Conservation (phyloP, 441 rosid genomes). For the Croton setiger region DNA sequence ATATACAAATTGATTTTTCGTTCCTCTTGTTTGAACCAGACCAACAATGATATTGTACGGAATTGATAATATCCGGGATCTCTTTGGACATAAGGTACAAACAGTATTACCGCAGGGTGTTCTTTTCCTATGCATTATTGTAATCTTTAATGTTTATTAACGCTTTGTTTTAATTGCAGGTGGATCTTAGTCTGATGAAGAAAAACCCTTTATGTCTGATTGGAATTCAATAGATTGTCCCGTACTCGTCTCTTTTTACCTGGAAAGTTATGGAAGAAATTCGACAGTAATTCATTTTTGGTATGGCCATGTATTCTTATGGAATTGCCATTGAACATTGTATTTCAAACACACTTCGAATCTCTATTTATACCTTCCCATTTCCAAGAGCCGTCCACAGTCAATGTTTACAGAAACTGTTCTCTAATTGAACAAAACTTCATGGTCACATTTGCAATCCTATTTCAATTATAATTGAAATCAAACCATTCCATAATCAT, state of each 20-base stretch:
- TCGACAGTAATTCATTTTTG: background rate
- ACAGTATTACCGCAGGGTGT: background rate
- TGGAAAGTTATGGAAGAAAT: background rate
- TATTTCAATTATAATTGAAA: too few species aligned
- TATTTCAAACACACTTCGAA: background rate
- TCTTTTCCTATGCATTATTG: background rate
- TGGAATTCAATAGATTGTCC: conserved; percentile 39
- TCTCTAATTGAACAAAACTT: too few species aligned
- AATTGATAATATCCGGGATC: conserved; percentile 78
- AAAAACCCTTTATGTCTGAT: conserved; percentile 64
- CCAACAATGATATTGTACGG: conserved; percentile 93
- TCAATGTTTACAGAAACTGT: too few species aligned
- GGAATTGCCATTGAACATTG: background rate
- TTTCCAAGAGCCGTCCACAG: too few species aligned
- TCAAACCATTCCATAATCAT: too few species aligned
- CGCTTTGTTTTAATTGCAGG: conserved; percentile 40
- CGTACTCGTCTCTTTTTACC: background rate
- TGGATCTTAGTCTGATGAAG: conserved; percentile 80
- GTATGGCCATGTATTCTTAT: background rate
- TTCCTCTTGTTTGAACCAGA: conserved; percentile 35
- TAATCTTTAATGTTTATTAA: background rate
- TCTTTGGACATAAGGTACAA: conserved; percentile 94
- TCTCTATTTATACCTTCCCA: background rate
- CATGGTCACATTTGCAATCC: too few species aligned
- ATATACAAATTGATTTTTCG: conserved; percentile 7